A percentile compares a stretch with the other conserved stretches of the same genome.
These are phyloP conservation scores for Sporothrix euskadiensis DNA, from an alignment of 2,329 filamentous ascomycete genomes.

Conservation along the genomic window DNA sequence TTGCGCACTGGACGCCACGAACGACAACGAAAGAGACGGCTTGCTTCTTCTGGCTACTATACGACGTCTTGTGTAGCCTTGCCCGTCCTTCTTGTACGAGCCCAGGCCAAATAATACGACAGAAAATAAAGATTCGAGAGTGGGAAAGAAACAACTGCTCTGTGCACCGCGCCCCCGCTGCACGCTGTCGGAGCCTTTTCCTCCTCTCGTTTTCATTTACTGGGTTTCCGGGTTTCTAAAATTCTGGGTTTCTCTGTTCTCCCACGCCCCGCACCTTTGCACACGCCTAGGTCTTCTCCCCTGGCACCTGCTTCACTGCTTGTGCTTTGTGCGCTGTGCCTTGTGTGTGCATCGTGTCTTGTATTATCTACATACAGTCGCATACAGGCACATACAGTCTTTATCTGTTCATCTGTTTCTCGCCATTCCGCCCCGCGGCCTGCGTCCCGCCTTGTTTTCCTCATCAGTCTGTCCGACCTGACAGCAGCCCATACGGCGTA, in stretches of 20 bases:
- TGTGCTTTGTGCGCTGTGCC: neutral
- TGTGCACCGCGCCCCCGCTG: constrained; percentile 21
- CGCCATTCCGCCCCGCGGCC: neutral
- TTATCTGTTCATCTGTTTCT: constrained; percentile 12
- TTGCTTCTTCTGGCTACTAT: constrained; percentile 18
- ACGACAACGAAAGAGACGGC: neutral
- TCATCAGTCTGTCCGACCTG: neutral
- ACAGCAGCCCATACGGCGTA: constrained; percentile 4
- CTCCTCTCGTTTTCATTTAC: constrained; percentile 6
- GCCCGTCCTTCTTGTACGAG: constrained; percentile 18
- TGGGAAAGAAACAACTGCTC: neutral
- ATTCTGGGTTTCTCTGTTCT: constrained; percentile 2
- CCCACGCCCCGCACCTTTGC: neutral
- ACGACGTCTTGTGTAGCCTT: constrained; percentile 25
- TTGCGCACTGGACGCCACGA: constrained; percentile 16
- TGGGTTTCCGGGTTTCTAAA: constrained; percentile 3
- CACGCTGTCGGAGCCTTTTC: constrained; percentile 18
- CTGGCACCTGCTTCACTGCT: constrained; percentile 1
- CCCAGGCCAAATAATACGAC: neutral
- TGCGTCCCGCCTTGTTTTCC: constrained; percentile 7
- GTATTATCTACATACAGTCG: neutral
- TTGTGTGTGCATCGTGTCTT: neutral
- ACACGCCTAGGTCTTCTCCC: neutral
- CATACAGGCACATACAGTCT: neutral
- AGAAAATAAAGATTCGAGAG: neutral